Evolutionary conservation across 73 alveolate species (phyloP).

Genomic region (Paramecium sexaurelia): DNA sequence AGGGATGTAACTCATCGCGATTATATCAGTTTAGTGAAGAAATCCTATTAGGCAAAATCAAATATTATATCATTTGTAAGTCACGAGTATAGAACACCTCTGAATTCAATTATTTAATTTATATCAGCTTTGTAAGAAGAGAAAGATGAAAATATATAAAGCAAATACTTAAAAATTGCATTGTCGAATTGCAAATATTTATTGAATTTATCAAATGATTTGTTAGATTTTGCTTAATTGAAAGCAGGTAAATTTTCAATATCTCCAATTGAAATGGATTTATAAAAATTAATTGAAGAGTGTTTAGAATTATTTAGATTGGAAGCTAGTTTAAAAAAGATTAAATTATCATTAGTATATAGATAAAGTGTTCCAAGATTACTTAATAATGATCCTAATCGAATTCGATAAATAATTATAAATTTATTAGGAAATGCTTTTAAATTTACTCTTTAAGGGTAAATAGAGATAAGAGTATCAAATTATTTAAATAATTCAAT

Average conservation of each 20-base stretch:
- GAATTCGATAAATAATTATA: constrained; percentile 47
- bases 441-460: constrained; percentile 50
- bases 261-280: neutral
- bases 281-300: constrained; percentile 33
- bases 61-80: constrained; percentile 47
- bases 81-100: constrained; percentile 65
- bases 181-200: neutral
- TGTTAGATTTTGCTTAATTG: constrained; percentile 57
- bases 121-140: constrained; percentile 44
- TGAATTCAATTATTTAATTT: constrained; percentile 54
- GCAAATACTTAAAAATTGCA: constrained; percentile 15
- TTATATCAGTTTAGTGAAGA: neutral
- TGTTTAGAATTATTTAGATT: constrained; percentile 43
- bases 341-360: neutral
- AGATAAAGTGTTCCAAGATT: neutral
- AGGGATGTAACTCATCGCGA: constrained; percentile 53
- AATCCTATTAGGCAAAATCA: neutral
- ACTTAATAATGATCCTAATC: constrained; percentile 27
- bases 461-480: neutral
- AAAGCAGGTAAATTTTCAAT: constrained; percentile 57
- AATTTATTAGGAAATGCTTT: constrained; percentile 63
- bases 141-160: neutral
- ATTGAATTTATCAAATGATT: constrained; percentile 52
- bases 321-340: constrained; percentile 41
- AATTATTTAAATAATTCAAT: neutral